Percentiles rank a stretch among this genome's conserved stretches.
Evolutionary conservation across 257 asterid species (phyloP).

Genomic region (Ilex aquifolium): DNA sequence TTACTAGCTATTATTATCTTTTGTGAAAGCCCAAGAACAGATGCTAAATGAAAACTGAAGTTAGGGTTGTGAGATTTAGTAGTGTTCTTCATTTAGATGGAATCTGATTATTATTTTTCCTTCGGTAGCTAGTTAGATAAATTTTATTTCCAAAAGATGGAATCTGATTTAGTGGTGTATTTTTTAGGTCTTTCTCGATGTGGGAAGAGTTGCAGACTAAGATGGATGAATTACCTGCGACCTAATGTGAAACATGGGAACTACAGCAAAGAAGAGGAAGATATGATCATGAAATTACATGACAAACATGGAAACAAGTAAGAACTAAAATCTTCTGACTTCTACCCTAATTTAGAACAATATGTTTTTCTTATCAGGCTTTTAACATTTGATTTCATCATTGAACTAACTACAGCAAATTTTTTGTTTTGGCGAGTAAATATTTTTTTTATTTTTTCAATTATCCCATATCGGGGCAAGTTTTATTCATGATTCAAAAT

Average conservation of each 20-base stretch:
- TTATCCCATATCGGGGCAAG: too few species aligned
- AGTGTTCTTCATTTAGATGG: not conserved
- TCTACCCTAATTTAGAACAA: too few species aligned
- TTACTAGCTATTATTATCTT: too few species aligned
- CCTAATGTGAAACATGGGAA: slow-evolving; percentile 23
- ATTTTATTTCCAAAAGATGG: too few species aligned
- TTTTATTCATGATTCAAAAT: too few species aligned
- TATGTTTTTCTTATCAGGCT: too few species aligned
- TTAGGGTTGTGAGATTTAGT: too few species aligned
- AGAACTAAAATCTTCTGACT: not conserved
- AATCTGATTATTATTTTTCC: too few species aligned
- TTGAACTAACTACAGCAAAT: not conserved
- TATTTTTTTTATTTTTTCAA: too few species aligned
- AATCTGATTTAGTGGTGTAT: not conserved
- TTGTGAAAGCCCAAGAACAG: too few species aligned
- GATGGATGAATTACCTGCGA: slow-evolving; percentile 30
- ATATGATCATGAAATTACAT: slow-evolving; percentile 15
- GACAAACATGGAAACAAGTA: slow-evolving; percentile 26
- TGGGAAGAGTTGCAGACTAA: slow-evolving; percentile 30
- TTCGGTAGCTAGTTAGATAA: too few species aligned
- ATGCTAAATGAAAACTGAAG: too few species aligned
- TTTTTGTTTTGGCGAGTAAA: not conserved
- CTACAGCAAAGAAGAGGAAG: slow-evolving; percentile 24
- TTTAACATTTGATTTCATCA: not conserved
- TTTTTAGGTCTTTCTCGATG: slow-evolving; percentile 21